Evolutionary conservation across 2,329 filamentous ascomycete species (phyloP).

Genomic region (Juglanconis juglandina): DNA sequence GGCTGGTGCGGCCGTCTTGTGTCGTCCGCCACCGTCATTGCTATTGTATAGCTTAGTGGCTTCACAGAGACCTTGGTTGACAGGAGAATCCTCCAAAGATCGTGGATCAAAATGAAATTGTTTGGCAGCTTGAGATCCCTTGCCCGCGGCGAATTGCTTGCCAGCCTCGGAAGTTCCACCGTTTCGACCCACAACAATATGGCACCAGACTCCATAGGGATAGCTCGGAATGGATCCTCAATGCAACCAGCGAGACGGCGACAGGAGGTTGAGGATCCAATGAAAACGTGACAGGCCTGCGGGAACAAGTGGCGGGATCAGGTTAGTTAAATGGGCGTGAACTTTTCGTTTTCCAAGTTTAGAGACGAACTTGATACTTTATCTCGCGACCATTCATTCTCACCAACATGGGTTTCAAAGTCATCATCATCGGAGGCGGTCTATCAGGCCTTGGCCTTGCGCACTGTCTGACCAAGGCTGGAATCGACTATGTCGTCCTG

Average conservation of each 20-base stretch:
- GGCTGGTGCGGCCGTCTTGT: not conserved
- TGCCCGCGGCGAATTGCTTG: not conserved
- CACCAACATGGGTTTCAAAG: slow-evolving; percentile 18
- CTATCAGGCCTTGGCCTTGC: slow-evolving; percentile 28
- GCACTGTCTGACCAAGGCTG: slow-evolving; percentile 28
- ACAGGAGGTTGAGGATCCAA: not conserved
- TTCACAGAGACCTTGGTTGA: not conserved
- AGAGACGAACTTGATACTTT: too few species aligned
- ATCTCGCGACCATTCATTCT: not conserved
- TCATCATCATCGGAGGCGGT: slow-evolving; percentile 31
- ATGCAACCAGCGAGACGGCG: not conserved
- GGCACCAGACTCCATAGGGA: not conserved
- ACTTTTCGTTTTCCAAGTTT: not conserved
- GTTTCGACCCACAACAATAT: not conserved
- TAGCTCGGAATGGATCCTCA: not conserved
- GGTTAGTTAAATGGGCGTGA: not conserved
- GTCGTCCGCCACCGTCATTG: not conserved
- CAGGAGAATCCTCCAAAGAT: not conserved
- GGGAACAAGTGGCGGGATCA: not conserved
- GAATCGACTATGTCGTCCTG: slow-evolving; percentile 29
- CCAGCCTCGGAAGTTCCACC: not conserved
- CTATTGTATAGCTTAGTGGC: too few species aligned
- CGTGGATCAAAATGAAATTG: not conserved
- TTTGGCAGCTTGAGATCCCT: not conserved
- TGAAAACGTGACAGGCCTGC: not conserved